Evolutionary conservation across 2,329 filamentous ascomycete species (phyloP).

Genomic region (Hymenoscyphus occultus): DNA sequence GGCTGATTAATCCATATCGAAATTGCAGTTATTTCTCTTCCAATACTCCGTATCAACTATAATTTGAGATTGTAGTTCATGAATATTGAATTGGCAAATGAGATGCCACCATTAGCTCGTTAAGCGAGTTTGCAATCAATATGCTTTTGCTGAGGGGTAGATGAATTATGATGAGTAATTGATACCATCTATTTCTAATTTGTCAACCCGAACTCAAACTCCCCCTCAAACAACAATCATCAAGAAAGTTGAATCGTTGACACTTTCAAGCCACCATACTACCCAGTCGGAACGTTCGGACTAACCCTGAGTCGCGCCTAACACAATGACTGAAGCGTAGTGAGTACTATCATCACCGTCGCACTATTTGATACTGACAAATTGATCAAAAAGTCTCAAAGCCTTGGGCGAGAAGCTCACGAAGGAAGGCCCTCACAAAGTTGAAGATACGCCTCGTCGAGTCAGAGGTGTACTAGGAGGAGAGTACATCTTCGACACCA

Average conservation of each 20-base stretch:
- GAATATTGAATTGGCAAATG: neutral
- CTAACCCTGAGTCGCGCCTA: neutral
- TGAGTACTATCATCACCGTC: neutral
- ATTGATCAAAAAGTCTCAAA: constrained; percentile 13
- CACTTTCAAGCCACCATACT: neutral
- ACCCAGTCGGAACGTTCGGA: neutral
- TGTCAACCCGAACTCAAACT: neutral
- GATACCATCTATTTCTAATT: neutral
- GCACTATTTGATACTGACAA: neutral
- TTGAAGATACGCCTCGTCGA: constrained; percentile 30
- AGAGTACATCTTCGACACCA: constrained; percentile 38
- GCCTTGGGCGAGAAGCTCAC: constrained; percentile 24
- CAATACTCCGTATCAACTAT: no score
- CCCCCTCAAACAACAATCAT: neutral
- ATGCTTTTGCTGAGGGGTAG: neutral
- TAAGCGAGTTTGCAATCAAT: neutral
- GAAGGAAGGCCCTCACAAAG: constrained; percentile 29
- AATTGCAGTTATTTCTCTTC: no score
- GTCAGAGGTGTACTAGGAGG: constrained; percentile 30
- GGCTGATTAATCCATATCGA: no score
- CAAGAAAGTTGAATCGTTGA: neutral
- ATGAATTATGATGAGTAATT: constrained; percentile 1
- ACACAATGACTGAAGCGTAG: neutral
- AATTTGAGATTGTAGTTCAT: no score
- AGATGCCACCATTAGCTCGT: neutral